A percentile compares a stretch with the other conserved stretches of the same genome.
phyloP scores from a whole-genome alignment of 441 rosid species.

The Bruguiera hainesii region DNA sequence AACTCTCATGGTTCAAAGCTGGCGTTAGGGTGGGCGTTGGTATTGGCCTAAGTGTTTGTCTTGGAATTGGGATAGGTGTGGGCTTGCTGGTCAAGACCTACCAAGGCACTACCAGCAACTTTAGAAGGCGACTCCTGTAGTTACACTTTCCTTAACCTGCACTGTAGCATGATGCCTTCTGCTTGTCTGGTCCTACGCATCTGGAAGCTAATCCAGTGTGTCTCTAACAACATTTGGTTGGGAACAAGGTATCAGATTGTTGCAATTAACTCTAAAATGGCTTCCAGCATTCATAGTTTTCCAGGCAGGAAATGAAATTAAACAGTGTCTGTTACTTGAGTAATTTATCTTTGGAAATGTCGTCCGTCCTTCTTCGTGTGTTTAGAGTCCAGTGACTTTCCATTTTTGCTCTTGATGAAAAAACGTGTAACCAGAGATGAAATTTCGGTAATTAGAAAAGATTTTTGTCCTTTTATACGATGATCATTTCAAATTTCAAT shows the following conservation, averaged over 20 bases:
- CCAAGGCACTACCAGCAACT: constrained; percentile 60
- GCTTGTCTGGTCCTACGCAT: constrained; percentile 1
- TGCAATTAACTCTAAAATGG: constrained; percentile 7
- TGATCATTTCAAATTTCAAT: too few species aligned
- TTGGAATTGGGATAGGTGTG: constrained; percentile 76
- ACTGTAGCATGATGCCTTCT: neutral
- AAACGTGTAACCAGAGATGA: constrained; percentile 2
- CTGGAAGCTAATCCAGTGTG: constrained; percentile 13
- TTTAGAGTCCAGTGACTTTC: neutral
- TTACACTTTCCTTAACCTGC: neutral
- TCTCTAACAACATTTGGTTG: constrained; percentile 18
- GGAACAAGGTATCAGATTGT: constrained; percentile 10
- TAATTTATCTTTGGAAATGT: neutral
- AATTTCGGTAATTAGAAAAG: constrained; percentile 1
- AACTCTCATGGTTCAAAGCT: constrained; percentile 91
- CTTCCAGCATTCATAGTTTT: too few species aligned
- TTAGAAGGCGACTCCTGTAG: constrained; percentile 56
- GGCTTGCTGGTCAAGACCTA: constrained; percentile 73
- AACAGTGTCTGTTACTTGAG: neutral
- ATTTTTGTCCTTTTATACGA: too few species aligned
- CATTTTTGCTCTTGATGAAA: neutral
- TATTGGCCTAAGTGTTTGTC: constrained; percentile 72
- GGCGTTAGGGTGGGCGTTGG: constrained; percentile 91
- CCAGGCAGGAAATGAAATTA: constrained; percentile 7
- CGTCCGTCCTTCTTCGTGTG: too few species aligned